Percentiles rank a stretch among this genome's conserved stretches.
These are phyloP conservation scores for Cyclotella distinguenda DNA, from an alignment of 108 stramenopile genomes.

Conservation along the genomic window DNA sequence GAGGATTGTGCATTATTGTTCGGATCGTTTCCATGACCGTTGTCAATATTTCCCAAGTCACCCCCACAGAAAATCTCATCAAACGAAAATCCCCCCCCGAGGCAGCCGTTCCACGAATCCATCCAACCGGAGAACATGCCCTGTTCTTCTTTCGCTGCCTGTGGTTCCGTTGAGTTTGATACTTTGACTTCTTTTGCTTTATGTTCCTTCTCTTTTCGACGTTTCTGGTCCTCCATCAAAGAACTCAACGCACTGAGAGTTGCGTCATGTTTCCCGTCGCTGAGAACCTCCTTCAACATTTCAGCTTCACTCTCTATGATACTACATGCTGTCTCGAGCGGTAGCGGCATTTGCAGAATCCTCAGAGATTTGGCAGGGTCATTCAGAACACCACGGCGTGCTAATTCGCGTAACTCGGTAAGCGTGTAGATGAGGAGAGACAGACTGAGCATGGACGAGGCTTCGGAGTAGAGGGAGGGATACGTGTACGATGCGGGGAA, in stretches of 20 bases:
- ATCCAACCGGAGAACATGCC: conserved; percentile 22
- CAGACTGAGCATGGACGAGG: conserved; percentile 46
- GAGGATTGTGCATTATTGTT: conserved; percentile 12
- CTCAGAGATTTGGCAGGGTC: conserved; percentile 28
- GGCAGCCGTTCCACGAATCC: conserved; percentile 31
- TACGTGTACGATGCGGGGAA: conserved; percentile 19
- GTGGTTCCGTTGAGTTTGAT: background rate
- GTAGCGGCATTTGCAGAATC: conserved; percentile 44
- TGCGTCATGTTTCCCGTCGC: conserved; percentile 50
- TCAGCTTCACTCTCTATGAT: conserved; percentile 43
- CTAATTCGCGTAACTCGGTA: conserved; percentile 54
- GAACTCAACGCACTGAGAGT: conserved; percentile 30
- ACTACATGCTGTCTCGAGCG: conserved; percentile 27
- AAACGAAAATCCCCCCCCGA: conserved; percentile 40
- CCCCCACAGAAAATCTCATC: conserved; percentile 26
- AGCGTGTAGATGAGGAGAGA: conserved; percentile 57
- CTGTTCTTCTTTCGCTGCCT: background rate
- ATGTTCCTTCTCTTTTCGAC: conserved; percentile 2
- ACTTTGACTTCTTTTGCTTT: background rate
- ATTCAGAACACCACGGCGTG: conserved; percentile 37
- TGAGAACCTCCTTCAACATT: conserved; percentile 33
- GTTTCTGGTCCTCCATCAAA: conserved; percentile 12
- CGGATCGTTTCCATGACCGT: background rate
- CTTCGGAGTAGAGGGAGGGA: conserved; percentile 48
- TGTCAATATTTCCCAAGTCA: conserved; percentile 9